Base-by-base conservation (phyloP, 345 rosid species). In the Citrus glauca region DNA sequence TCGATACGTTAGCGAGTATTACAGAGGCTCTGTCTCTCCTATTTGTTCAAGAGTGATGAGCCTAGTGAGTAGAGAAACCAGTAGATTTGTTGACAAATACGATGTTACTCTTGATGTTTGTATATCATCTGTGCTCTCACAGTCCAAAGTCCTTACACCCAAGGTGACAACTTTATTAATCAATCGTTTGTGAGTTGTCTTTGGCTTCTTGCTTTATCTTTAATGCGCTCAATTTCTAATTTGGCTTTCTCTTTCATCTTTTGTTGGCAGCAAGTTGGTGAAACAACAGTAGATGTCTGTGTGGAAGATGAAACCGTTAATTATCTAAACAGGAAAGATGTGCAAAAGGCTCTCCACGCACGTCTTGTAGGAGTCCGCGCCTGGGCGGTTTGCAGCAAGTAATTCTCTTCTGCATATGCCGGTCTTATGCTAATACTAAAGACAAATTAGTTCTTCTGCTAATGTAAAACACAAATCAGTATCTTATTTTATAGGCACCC, bases 101-200 rank as follows among this genome's bases (percentile, higher is more conserved):
- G 98, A 96, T 80, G 99, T 96, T 42, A 94, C 97, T 10, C 97
- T 94, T n/a, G 98, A 96, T 77, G 97, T 92, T 71, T 94, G 97
- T 75, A 88, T 94, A 82, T 84, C 99, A 25, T 91, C 97, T 62
- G 89, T 92, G 60, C 77, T 90, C 77, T 91, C 98, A 4, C 99
- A 95, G 78, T 87, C 98, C 78, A 89, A 88, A 86, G 82, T 86
- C 66, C 83, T 95, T 20, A 82, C 83, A 81, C 97, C 98, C 48
- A 87, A 89, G 56, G 99, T 91, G 74, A 90, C 84, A 65, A 77
- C 19, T 69, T 37, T 60, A 30, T 70, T 59, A 24, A 17, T 48
- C 69, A 40, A 24, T 64, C 16, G 8, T 6, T 35, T 30, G 3
- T 61, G 25, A 68, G 42, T 73, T 28, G 10, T 63, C n/a, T 72